phyloP scores from a whole-genome alignment of 2,329 filamentous ascomycete species.

The Aspergillus carbonarius region DNA sequence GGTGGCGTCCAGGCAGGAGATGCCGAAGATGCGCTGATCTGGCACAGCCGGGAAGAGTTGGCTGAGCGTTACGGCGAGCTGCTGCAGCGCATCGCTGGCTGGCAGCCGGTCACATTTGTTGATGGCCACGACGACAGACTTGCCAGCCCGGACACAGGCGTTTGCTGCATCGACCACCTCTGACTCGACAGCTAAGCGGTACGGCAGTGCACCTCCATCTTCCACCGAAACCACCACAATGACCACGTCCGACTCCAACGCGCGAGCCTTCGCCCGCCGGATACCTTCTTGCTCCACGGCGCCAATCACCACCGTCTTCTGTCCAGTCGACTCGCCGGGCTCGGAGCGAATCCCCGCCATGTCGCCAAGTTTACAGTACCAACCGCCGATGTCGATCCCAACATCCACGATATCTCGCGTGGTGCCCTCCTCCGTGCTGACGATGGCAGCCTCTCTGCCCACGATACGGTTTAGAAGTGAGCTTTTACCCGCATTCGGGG shows the following conservation, averaged over 20 bases:
- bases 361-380: conserved; percentile 90
- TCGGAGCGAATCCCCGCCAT: conserved; percentile 78
- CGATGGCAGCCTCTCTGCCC: conserved; percentile 90
- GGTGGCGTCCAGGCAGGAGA: conserved; percentile 70
- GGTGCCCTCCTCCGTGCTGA: conserved; percentile 88
- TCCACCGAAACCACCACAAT: conserved; percentile 79
- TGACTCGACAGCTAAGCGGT: conserved; percentile 48
- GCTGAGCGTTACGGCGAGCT: conserved; percentile 40
- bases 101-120: conserved; percentile 60
- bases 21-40: conserved; percentile 54
- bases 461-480: conserved; percentile 88
- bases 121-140: conserved; percentile 58
- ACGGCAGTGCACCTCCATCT: conserved; percentile 26
- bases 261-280: conserved; percentile 76
- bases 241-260: conserved; percentile 79
- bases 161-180: conserved; percentile 57
- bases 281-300: conserved; percentile 87
- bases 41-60: conserved; percentile 45
- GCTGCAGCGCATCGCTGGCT: conserved; percentile 15
- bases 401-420: conserved; percentile 94
- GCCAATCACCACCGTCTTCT: conserved; percentile 53
- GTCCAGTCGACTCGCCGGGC: conserved; percentile 13
- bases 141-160: conserved; percentile 49
- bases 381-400: conserved; percentile 83
- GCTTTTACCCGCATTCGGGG: conserved; percentile 93